phyloP scores from a whole-genome alignment of 2,329 filamentous ascomycete species.

The Fusarium circinatum region DNA sequence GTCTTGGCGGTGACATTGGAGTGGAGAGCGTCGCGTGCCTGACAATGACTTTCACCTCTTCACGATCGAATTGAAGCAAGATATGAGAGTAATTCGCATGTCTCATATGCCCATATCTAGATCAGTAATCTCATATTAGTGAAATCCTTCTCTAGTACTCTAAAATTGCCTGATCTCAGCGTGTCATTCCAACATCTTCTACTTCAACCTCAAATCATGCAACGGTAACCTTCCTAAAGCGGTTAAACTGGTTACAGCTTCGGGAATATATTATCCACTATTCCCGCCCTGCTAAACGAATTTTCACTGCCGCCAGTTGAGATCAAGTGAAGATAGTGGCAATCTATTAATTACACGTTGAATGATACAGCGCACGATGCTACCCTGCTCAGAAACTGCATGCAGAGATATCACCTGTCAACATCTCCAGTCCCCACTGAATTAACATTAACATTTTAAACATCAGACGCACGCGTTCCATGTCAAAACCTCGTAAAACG shows the following conservation, averaged over 20 bases:
- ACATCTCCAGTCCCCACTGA: constrained; percentile 10
- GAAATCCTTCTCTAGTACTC: not conserved
- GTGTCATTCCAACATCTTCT: not conserved
- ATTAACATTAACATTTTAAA: constrained; percentile 20
- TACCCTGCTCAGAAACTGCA: not conserved
- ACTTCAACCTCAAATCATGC: constrained; percentile 4
- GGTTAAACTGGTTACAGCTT: not conserved
- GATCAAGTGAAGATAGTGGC: not conserved
- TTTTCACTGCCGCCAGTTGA: not conserved
- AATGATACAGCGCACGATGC: not conserved
- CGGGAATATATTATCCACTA: constrained; percentile 1
- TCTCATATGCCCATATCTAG: not conserved
- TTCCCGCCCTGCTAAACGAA: not conserved
- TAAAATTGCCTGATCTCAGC: not conserved
- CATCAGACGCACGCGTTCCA: not conserved
- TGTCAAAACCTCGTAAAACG: not conserved
- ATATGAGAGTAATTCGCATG: fast-evolving
- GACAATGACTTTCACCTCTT: fast-evolving
- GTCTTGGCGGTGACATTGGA: constrained; percentile 5
- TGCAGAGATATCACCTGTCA: not conserved
- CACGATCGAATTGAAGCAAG: too few species aligned
- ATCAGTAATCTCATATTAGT: not conserved
- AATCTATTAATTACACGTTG: not conserved
- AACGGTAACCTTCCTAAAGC: constrained; percentile 37
- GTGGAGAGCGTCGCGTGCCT: not conserved